Evolutionary conservation across 352 stramenopile species (phyloP), one percentile per base, ranked within the genome.

Genomic region (Phytophthora pisi): DNA sequence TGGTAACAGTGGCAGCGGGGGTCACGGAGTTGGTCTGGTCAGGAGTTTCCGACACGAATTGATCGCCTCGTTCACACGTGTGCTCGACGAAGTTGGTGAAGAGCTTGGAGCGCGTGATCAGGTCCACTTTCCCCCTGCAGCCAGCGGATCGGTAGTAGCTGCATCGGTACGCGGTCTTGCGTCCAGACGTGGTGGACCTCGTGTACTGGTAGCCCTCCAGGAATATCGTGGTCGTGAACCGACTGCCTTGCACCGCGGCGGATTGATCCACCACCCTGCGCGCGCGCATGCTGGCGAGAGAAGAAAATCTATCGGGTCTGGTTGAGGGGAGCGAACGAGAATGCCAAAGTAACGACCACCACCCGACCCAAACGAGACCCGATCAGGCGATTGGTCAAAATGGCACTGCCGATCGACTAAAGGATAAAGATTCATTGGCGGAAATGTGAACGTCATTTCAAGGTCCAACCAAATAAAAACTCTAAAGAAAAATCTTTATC

Each of bases 81-180:
- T 62, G 55, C 18, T 43, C 42, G 18, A 43, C 5, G 13, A 53
- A 52, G 55, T 52, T 47, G 28, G 43, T 57, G 16, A 63, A 68
- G 45, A 30, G 51, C 23, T 42, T 55, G 18, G 20, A 34, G 20
- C 38, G 51, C 3, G 49, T 56, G 31, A 61, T 50, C 16, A 61
- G 51, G 20, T 61, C 49, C 8, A 67, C 51, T 7, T 61, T 67
- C 15, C 51, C 60, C 10, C 30, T 61, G 31, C 51, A 67, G 3
- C 42, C 60, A 24, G 50, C 36, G 6, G 46, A 54, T 18, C 60
- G 60, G 51, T 67, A 61, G 60, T 55, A 57, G 16, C 60, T 67
- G 51, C 51, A 67, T 61, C 60, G 30, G 23, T 56, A 67, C 4
- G 20, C 40, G 6, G 51, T 61, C 38, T 61, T 67, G 28, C 51